Evolutionary conservation across 306 rosid genomes (phyloP).

Genomic region (Cucurbita ficifolia): DNA sequence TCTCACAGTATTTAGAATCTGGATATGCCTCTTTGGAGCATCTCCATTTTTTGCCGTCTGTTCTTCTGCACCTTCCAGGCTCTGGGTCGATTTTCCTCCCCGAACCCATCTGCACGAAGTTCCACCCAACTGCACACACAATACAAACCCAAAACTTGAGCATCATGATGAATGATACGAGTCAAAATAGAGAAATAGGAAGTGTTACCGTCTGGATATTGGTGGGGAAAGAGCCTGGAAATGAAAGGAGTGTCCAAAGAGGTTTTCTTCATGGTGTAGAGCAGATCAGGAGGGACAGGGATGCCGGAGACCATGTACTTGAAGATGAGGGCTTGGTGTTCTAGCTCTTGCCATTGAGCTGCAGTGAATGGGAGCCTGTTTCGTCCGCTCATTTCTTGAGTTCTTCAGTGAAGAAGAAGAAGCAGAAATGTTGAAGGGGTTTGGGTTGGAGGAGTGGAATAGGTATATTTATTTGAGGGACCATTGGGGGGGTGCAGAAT

Average conservation of each 20-base stretch:
- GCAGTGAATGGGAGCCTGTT: slow-evolving; percentile 75
- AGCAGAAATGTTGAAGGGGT: background rate
- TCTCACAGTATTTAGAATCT: slow-evolving; percentile 93
- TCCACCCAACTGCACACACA: slow-evolving; percentile 76
- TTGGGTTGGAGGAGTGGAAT: slow-evolving; percentile 14
- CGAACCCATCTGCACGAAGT: slow-evolving; percentile 73
- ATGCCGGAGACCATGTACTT: slow-evolving; percentile 91
- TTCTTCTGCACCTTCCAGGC: slow-evolving; percentile 97
- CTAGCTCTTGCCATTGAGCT: slow-evolving; percentile 98
- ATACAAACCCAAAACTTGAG: too few species aligned
- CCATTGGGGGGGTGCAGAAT: slow-evolving; percentile 76
- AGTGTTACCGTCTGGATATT: slow-evolving; percentile 42
- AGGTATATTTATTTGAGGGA: slow-evolving; percentile 88
- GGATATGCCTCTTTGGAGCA: slow-evolving; percentile 91
- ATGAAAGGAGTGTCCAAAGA: slow-evolving; percentile 47
- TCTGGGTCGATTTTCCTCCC: slow-evolving; percentile 92
- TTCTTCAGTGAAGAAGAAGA: background rate
- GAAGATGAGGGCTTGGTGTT: slow-evolving; percentile 89
- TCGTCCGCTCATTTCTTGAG: slow-evolving; percentile 30
- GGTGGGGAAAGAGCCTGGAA: slow-evolving; percentile 51
- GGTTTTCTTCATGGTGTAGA: slow-evolving; percentile 46
- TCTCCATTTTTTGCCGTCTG: slow-evolving; percentile 98
- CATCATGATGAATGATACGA: background rate
- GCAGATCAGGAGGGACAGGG: slow-evolving; percentile 82
- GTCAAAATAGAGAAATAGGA: background rate